Evolutionary conservation across 192 early-diverging fungal species (phyloP), one percentile per base, ranked within the genome.

Genomic region (Backusella parvicylindrica): DNA sequence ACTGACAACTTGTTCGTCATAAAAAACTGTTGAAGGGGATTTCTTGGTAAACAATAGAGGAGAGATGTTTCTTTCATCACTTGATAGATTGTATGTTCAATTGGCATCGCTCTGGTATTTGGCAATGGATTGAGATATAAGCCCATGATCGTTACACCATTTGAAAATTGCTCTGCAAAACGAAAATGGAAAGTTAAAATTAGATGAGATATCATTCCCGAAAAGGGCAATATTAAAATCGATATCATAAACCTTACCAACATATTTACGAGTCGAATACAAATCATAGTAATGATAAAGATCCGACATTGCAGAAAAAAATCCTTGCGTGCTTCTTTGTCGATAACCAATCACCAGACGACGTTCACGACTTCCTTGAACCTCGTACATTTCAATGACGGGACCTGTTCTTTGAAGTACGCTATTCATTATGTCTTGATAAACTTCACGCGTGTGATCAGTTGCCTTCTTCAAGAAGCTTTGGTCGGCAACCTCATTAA

Each of bases 221-320:
- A 60, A 60, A n/a, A 28, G 53, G 53, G 53, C 12, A 31, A 70
- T 40, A 47, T 70, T 23, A 53, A 73, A 65, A 77, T 37, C 26
- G 28, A 9, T 50, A 28, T 38, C 6, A 9, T 32, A 18, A 43
- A 50, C 75, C 84, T 75, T 69, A 89, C 87, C 91, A 79, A 97
- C 96, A 86, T 99, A 98, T 87, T 99, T 99, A 76, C 97, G 89
- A 70, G 95, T 95, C 66, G 96, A 96, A 83, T 91, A 97, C 72
- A 99, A 82, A 72, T 92, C 88, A 87, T 99, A 99, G 90, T 94
- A 99, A 89, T 99, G 98, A 88, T 98, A 99, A 78, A 99, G 86
- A 83, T 99, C 96, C 26, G 94, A 95, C 85, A 99, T 90, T 75
- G 97, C 96, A 6, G 96, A 94, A 75, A 97, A 92, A 83, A 97